A percentile compares a stretch with the other conserved stretches of the same genome.
Conservation (phyloP, 805 yeast species). For the Candida schatavii region DNA sequence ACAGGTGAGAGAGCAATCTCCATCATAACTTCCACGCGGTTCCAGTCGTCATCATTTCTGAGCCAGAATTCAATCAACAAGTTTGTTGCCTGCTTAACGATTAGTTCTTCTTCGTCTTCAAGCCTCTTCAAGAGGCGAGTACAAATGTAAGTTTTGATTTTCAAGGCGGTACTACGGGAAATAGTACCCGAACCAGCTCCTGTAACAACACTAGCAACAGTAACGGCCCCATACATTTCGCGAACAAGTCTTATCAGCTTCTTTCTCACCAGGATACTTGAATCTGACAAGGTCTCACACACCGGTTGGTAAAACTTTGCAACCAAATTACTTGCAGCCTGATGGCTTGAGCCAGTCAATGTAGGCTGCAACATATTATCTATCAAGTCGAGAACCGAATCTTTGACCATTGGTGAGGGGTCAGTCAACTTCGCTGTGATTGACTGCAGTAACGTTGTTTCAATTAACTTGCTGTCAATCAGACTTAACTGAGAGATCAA, state of each 20-base stretch:
- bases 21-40: slow-evolving; percentile 32
- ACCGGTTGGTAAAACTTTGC: too few species aligned
- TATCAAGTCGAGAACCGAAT: slow-evolving; percentile 65
- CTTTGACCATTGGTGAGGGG: slow-evolving; percentile 68
- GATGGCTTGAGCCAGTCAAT: slow-evolving; percentile 44
- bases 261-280: slow-evolving; percentile 62
- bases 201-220: too few species aligned
- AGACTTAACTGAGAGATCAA: slow-evolving; percentile 55
- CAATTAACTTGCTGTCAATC: slow-evolving; percentile 50
- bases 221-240: slow-evolving; percentile 39
- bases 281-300: slow-evolving; percentile 51
- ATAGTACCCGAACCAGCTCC: slow-evolving; percentile 40
- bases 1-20: slow-evolving; percentile 35
- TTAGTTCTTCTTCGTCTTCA: slow-evolving; percentile 61
- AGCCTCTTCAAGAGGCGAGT: slow-evolving; percentile 38
- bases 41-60: slow-evolving; percentile 3
- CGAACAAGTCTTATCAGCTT: slow-evolving; percentile 54
- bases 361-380: background rate
- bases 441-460: slow-evolving; percentile 50
- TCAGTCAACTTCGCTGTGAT: slow-evolving; percentile 54
- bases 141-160: slow-evolving; percentile 33
- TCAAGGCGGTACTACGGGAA: slow-evolving; percentile 40
- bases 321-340: too few species aligned
- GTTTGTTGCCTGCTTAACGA: slow-evolving; percentile 35
- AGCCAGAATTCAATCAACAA: background rate